Percentiles rank a stretch among this genome's conserved stretches.
These are phyloP conservation scores for Echinochloa phyllopogon DNA, from an alignment of 176 grass and related monocot genomes.

Conservation along the genomic window DNA sequence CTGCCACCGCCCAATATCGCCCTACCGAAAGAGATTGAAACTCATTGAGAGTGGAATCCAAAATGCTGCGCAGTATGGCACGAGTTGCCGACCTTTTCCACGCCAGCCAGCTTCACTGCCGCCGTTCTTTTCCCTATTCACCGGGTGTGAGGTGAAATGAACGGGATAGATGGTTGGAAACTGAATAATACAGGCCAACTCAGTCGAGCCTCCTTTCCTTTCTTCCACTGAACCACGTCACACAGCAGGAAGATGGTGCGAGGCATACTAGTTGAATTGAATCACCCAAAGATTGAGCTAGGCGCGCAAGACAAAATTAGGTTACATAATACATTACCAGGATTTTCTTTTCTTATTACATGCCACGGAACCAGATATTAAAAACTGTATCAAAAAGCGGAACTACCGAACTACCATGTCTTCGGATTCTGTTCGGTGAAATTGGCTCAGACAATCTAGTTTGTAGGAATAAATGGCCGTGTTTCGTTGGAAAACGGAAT, in stretches of 20 bases:
- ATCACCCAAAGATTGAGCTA: not conserved
- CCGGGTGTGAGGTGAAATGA: not conserved
- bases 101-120: not conserved
- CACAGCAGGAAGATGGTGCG: not conserved
- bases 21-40: constrained; percentile 3
- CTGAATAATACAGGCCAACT: not conserved
- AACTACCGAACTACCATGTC: not conserved
- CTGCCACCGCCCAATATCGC: constrained; percentile 26
- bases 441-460: constrained; percentile 1
- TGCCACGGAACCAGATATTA: not conserved
- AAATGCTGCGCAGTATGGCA: constrained; percentile 22
- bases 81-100: not conserved
- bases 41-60: constrained; percentile 24
- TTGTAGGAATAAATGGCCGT: constrained; percentile 31
- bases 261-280: not conserved
- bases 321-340: not conserved
- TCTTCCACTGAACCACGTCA: not conserved
- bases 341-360: not conserved
- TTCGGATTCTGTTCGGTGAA: not conserved
- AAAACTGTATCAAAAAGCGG: not conserved
- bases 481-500: no score
- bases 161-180: not conserved
- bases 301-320: not conserved
- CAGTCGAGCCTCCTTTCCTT: not conserved
- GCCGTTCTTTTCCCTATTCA: not conserved